A percentile compares a stretch with the other conserved stretches of the same genome.
These are phyloP conservation scores for Tillandsia fasciculata DNA, from an alignment of 176 grass and related monocot species.

Conservation along the genomic window DNA sequence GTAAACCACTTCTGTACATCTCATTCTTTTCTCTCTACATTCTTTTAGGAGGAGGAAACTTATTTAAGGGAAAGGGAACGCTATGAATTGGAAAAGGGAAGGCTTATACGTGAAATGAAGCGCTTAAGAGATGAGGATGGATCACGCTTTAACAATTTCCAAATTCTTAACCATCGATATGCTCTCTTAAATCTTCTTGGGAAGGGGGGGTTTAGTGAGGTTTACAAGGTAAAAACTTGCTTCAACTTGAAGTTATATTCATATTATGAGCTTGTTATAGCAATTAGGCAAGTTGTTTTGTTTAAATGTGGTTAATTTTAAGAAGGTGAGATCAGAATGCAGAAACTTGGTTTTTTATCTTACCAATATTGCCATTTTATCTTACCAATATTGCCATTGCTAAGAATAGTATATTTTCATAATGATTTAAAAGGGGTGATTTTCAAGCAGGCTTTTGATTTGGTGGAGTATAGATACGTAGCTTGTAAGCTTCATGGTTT, in stretches of 20 bases:
- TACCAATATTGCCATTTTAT: constrained; percentile 10
- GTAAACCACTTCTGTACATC: neutral
- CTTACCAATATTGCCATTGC: constrained; percentile 9
- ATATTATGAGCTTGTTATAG: neutral
- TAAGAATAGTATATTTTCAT: neutral
- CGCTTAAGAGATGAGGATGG: constrained; percentile 97
- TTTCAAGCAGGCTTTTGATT: constrained; percentile 83
- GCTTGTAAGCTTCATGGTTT: constrained; percentile 98
- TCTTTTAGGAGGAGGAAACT: constrained; percentile 83
- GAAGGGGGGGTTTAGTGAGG: constrained; percentile 98
- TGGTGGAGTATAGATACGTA: constrained; percentile 92
- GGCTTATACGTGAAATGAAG: constrained; percentile 99
- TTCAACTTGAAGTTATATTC: neutral
- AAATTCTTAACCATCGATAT: constrained; percentile 98
- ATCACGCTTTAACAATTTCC: constrained; percentile 96
- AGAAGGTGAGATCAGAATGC: neutral
- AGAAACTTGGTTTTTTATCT: constrained; percentile 6
- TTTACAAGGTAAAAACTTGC: constrained; percentile 66
- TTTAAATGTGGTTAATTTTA: neutral
- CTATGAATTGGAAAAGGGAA: constrained; percentile 92
- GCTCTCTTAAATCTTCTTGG: constrained; percentile 99
- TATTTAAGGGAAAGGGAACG: constrained; percentile 89
- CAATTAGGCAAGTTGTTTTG: neutral
- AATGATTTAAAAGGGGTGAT: constrained; percentile 16
- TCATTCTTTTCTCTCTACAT: constrained; percentile 21